Conservation (phyloP, 2,329 filamentous ascomycete species). For the Diplocarpon rosae region DNA sequence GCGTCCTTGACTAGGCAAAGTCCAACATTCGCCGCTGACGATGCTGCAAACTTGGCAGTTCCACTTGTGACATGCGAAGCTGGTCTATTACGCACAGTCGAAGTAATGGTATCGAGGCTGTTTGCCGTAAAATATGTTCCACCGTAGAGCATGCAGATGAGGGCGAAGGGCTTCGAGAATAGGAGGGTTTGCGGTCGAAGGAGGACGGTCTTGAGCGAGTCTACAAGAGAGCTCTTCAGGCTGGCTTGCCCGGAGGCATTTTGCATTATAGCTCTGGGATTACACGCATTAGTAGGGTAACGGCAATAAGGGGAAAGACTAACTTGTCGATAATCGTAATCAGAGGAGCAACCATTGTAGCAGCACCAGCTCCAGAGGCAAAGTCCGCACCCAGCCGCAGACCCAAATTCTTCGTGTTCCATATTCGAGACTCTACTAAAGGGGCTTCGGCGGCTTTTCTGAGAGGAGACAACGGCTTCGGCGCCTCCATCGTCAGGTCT, state of each 20-base stretch:
- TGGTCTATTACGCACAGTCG: constrained; percentile 47
- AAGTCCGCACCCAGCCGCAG: constrained; percentile 57
- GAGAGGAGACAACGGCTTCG: too few species aligned
- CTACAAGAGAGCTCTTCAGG: constrained; percentile 46
- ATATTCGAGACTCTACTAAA: constrained; percentile 29
- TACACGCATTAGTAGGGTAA: constrained; percentile 10
- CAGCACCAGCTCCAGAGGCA: constrained; percentile 58
- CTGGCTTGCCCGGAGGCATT: constrained; percentile 61
- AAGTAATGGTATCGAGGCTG: constrained; percentile 66
- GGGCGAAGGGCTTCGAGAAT: constrained; percentile 53
- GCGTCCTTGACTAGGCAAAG: constrained; percentile 86
- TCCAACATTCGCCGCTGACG: constrained; percentile 70
- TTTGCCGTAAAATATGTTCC: constrained; percentile 88
- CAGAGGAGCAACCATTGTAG: constrained; percentile 66
- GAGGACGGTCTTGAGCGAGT: constrained; percentile 45
- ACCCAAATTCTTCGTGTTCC: constrained; percentile 68
- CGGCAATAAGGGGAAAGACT: constrained; percentile 1
- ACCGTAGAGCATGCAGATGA: constrained; percentile 69
- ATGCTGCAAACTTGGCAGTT: constrained; percentile 69
- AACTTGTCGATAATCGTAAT: constrained; percentile 84
- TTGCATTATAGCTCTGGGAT: constrained; percentile 61
- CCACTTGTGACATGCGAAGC: constrained; percentile 60
- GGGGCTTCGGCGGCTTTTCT: constrained; percentile 11
- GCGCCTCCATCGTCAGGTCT: too few species aligned
- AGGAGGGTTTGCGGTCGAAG: constrained; percentile 50